Evolutionary conservation across 108 stramenopile genomes (phyloP).

Genomic region (Cyclotella kingstonii): DNA sequence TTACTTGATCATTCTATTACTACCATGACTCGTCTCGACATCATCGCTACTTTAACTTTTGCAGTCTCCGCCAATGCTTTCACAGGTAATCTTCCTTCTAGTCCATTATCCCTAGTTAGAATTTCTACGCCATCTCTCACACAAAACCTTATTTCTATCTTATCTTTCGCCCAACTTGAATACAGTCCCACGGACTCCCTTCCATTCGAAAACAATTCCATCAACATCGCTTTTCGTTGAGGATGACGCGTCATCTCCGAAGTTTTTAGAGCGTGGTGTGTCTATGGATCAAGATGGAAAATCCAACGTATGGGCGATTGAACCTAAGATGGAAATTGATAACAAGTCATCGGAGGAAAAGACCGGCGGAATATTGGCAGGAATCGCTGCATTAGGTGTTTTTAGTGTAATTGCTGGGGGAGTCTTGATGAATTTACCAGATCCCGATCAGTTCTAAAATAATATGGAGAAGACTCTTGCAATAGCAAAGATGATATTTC

Average conservation of each 20-base stretch:
- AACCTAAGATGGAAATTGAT: constrained; percentile 94
- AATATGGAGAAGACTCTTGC: neutral
- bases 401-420: constrained; percentile 71
- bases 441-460: constrained; percentile 85
- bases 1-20: no score
- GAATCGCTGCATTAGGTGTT: constrained; percentile 69
- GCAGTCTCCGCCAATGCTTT: constrained; percentile 38
- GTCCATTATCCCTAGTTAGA: neutral
- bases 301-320: constrained; percentile 96
- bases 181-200: constrained; percentile 12
- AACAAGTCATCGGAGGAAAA: constrained; percentile 75
- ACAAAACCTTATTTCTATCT: neutral
- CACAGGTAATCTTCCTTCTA: constrained; percentile 16
- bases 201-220: neutral
- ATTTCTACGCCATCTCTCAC: neutral
- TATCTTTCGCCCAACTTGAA: neutral
- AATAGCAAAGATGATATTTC: no score
- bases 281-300: constrained; percentile 92
- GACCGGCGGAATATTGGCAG: constrained; percentile 56
- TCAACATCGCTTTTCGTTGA: constrained; percentile 11
- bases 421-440: constrained; percentile 81
- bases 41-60: constrained; percentile 24
- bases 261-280: constrained; percentile 74
- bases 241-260: constrained; percentile 9
- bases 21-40: constrained; percentile 31